These are phyloP conservation scores for Phanerochaete carnosa DNA, from an alignment of 768 basidiomycete species.

Conservation along the genomic window DNA sequence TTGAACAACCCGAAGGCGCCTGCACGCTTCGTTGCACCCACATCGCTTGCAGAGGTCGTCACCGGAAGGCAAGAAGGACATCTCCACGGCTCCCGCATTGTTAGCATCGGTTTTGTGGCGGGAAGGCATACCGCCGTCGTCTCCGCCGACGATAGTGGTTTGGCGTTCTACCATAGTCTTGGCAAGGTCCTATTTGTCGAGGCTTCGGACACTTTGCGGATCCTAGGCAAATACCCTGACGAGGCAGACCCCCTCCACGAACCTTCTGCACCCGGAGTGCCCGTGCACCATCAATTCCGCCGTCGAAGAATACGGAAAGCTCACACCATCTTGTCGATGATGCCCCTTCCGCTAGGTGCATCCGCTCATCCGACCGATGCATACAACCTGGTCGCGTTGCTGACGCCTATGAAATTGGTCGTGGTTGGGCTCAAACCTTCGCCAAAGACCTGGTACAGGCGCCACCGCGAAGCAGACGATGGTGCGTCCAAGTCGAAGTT, in stretches of 20 bases:
- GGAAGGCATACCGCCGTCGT: conserved; percentile 91
- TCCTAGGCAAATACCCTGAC: conserved; percentile 87
- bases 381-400: conserved; percentile 77
- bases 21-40: conserved; percentile 68
- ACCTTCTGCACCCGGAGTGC: conserved; percentile 17
- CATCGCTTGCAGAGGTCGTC: conserved; percentile 60
- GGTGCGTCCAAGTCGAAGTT: conserved; percentile 41
- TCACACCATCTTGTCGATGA: conserved; percentile 71
- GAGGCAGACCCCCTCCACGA: conserved; percentile 25
- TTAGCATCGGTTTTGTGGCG: conserved; percentile 83
- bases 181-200: conserved; percentile 95
- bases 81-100: conserved; percentile 72
- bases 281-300: conserved; percentile 29
- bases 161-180: conserved; percentile 93
- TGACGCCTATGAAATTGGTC: conserved; percentile 89
- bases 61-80: conserved; percentile 86
- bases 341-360: conserved; percentile 78
- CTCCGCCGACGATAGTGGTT: conserved; percentile 83
- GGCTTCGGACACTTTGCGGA: conserved; percentile 89
- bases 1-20: conserved; percentile 66
- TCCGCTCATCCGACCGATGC: conserved; percentile 70
- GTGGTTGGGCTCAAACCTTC: conserved; percentile 90
- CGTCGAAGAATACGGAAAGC: conserved; percentile 48
- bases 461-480: conserved; percentile 50
- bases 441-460: conserved; percentile 90